Conservation (phyloP, 495 filamentous ascomycete genomes). For the Neurospora sp. region DNA sequence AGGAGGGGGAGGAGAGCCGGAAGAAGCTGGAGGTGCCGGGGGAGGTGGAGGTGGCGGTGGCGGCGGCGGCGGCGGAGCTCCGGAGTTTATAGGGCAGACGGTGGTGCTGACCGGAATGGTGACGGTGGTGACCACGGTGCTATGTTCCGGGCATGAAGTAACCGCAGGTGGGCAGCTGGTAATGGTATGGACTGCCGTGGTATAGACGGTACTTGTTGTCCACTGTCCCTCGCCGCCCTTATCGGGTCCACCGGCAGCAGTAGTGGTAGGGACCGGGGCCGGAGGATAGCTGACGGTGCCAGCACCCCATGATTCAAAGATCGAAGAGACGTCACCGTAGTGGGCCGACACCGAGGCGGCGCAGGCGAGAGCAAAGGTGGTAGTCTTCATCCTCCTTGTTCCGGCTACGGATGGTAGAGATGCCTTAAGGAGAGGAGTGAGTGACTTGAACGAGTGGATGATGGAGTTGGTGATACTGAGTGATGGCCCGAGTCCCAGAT, state of each 20-base stretch:
- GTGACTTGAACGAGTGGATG: conserved; percentile 20
- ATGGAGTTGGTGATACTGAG: conserved; percentile 14
- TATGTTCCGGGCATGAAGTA: conserved; percentile 19
- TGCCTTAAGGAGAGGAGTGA: conserved; percentile 4
- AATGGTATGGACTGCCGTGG: conserved; percentile 19
- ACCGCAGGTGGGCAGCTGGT: conserved; percentile 16
- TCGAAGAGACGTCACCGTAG: neutral
- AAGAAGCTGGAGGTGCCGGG: conserved; percentile 6
- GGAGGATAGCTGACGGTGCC: conserved; percentile 3
- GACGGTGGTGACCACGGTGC: conserved; percentile 28
- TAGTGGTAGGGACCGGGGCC: conserved; percentile 6
- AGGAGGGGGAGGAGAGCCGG: conserved; percentile 1
- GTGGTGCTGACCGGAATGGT: conserved; percentile 25
- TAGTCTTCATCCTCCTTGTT: conserved; percentile 17
- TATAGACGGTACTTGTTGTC: conserved; percentile 27
- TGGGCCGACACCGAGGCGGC: conserved; percentile 17
- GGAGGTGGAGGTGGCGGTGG: conserved; percentile 6
- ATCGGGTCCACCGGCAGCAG: neutral
- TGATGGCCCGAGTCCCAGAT: neutral
- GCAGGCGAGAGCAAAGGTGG: conserved; percentile 16
- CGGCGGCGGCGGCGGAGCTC: conserved; percentile 2
- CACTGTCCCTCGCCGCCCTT: conserved; percentile 8
- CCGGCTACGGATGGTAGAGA: neutral
- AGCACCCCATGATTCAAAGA: neutral
- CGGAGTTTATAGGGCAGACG: conserved; percentile 24